These are phyloP conservation scores for Dimargaris cristalligena DNA, from an alignment of 192 early-diverging fungal species.

Conservation along the genomic window DNA sequence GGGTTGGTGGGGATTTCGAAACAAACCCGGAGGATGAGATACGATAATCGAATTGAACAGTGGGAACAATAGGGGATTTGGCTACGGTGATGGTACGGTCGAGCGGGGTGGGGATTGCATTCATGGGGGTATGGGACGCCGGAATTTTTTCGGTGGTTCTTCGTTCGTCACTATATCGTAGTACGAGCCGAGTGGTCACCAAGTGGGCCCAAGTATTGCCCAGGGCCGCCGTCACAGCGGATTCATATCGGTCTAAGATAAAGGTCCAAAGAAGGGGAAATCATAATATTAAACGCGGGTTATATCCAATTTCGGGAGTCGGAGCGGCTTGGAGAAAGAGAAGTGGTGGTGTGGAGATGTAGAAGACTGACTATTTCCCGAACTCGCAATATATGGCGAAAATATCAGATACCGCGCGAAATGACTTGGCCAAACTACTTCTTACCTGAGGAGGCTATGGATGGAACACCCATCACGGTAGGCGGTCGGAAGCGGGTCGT, in stretches of 20 bases:
- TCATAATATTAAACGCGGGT: too few relatives aligned
- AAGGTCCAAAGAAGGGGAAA: too few relatives aligned
- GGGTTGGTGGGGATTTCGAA: neutral
- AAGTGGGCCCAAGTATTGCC: constrained; percentile 11
- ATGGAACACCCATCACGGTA: neutral
- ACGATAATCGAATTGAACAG: neutral
- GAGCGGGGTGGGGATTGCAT: neutral
- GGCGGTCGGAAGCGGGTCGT: neutral
- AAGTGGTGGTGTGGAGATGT: too few relatives aligned
- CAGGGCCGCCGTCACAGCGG: neutral
- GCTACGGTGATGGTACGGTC: neutral
- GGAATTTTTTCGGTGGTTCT: neutral
- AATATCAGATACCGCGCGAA: too few relatives aligned
- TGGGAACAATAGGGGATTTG: neutral
- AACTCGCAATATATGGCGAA: too few relatives aligned
- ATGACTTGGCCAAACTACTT: too few relatives aligned
- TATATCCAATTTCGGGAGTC: too few relatives aligned
- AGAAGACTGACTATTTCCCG: too few relatives aligned
- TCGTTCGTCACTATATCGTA: neutral
- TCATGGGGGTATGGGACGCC: neutral
- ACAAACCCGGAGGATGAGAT: neutral
- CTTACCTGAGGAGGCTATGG: neutral
- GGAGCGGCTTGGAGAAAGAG: too few relatives aligned
- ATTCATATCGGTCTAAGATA: too few relatives aligned
- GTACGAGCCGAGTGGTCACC: constrained; percentile 6